Percentiles rank a stretch among this genome's conserved stretches.
Conservation (phyloP, 257 asterid species). For the Rubia yunnanensis region DNA sequence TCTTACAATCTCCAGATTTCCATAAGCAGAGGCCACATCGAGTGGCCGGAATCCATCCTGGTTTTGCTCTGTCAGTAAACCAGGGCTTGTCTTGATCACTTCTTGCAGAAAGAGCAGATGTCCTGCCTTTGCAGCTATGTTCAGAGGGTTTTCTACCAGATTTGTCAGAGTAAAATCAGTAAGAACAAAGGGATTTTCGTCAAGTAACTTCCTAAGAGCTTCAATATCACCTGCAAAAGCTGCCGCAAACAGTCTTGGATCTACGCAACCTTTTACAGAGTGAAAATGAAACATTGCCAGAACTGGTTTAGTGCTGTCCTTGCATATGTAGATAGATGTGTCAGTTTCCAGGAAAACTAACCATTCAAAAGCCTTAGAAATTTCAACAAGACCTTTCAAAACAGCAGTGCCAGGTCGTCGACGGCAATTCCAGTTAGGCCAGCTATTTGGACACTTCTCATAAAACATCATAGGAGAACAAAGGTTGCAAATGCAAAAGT, state of each 20-base stretch:
- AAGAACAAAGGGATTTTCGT: slow-evolving; percentile 16
- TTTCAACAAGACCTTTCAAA: not conserved
- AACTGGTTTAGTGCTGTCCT: not conserved
- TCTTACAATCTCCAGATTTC: not conserved
- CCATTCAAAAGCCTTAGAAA: not conserved
- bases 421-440: not conserved
- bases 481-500: too few relatives aligned
- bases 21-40: not conserved
- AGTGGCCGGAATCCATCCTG: not conserved
- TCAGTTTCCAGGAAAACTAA: too few relatives aligned
- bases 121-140: slow-evolving; percentile 25
- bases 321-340: too few relatives aligned
- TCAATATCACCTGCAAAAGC: slow-evolving; percentile 9
- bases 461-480: not conserved
- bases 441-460: not conserved
- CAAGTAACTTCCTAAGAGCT: slow-evolving; percentile 6
- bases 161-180: not conserved
- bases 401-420: not conserved
- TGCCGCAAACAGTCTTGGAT: not conserved
- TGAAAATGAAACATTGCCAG: not conserved
- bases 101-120: slow-evolving; percentile 16
- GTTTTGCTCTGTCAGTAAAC: not conserved
- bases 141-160: slow-evolving; percentile 18
- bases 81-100: slow-evolving; percentile 6
- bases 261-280: not conserved